Evolutionary conservation across 2,329 filamentous ascomycete species (phyloP).

Genomic region (Penicillium sp.): DNA sequence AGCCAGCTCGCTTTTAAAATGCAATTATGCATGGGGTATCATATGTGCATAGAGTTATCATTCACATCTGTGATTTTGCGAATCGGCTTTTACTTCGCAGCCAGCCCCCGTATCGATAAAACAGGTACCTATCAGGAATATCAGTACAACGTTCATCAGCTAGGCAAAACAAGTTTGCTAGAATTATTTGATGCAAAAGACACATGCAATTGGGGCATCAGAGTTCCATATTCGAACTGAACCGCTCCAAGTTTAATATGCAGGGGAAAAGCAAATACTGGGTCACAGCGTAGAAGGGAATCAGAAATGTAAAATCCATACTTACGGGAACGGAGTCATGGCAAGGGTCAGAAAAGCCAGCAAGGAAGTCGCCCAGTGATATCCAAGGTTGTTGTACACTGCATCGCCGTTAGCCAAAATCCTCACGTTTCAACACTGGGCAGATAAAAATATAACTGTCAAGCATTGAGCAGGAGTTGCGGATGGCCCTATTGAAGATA

Average conservation of each 20-base stretch:
- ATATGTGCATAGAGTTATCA: constrained; percentile 3
- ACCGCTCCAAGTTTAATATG: constrained; percentile 8
- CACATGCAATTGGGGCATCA: constrained; percentile 9
- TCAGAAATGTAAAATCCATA: constrained; percentile 15
- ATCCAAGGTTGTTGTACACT: constrained; percentile 50
- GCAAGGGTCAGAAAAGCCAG: constrained; percentile 45
- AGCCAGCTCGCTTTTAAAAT: background rate
- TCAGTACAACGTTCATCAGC: constrained; percentile 7
- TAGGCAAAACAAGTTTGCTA: background rate
- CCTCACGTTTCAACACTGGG: background rate
- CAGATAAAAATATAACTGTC: background rate
- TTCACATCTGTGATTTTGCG: constrained; percentile 31
- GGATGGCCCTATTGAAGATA: constrained; percentile 11
- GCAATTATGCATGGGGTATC: constrained; percentile 6
- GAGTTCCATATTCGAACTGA: background rate
- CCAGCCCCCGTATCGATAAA: constrained; percentile 44
- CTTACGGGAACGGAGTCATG: constrained; percentile 50
- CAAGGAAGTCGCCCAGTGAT: constrained; percentile 48
- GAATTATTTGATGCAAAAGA: background rate
- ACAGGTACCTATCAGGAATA: constrained; percentile 39
- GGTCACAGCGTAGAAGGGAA: constrained; percentile 10
- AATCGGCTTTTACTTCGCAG: constrained; percentile 45
- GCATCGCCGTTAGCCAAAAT: constrained; percentile 24
- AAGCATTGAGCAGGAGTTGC: background rate
- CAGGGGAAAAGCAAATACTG: constrained; percentile 5